Evolutionary conservation across 345 rosid species (phyloP).

Genomic region (Turritis glabra): DNA sequence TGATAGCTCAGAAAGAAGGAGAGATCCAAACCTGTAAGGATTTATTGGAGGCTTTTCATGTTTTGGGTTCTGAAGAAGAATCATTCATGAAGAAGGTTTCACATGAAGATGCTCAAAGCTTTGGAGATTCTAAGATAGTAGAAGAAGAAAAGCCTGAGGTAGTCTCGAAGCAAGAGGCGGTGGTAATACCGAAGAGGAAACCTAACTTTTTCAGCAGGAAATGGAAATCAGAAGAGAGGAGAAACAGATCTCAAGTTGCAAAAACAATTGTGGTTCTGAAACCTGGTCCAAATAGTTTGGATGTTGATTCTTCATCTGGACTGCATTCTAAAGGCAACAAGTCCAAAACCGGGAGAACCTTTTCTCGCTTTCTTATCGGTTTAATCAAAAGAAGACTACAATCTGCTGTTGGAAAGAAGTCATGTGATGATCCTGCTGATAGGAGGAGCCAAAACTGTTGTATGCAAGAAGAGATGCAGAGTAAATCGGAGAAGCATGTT

Average conservation of each 20-base stretch:
- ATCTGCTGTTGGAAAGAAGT: constrained; percentile 45
- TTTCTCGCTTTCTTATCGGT: constrained; percentile 46
- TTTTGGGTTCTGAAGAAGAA: constrained; percentile 72
- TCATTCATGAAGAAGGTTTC: constrained; percentile 53
- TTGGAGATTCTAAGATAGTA: constrained; percentile 29
- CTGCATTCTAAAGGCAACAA: constrained; percentile 55
- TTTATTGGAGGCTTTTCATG: constrained; percentile 73
- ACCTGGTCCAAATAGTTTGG: constrained; percentile 46
- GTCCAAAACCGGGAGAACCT: constrained; percentile 51
- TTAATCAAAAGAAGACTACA: constrained; percentile 53
- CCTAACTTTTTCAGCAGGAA: constrained; percentile 49
- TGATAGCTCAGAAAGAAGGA: constrained; percentile 64
- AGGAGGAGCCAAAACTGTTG: constrained; percentile 17
- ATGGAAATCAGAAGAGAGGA: constrained; percentile 49
- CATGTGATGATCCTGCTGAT: constrained; percentile 49
- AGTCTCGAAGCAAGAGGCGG: constrained; percentile 17
- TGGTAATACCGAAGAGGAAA: constrained; percentile 25
- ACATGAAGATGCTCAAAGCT: constrained; percentile 46
- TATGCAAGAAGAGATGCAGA: constrained; percentile 33
- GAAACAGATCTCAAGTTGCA: constrained; percentile 52
- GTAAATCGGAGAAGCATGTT: constrained; percentile 45
- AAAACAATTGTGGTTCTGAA: constrained; percentile 72
- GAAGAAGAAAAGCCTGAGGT: constrained; percentile 15
- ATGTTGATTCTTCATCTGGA: constrained; percentile 38
- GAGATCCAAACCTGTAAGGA: constrained; percentile 55